Evolutionary conservation across 306 rosid species (phyloP).

Genomic region (Sphenostylis stenocarpa): DNA sequence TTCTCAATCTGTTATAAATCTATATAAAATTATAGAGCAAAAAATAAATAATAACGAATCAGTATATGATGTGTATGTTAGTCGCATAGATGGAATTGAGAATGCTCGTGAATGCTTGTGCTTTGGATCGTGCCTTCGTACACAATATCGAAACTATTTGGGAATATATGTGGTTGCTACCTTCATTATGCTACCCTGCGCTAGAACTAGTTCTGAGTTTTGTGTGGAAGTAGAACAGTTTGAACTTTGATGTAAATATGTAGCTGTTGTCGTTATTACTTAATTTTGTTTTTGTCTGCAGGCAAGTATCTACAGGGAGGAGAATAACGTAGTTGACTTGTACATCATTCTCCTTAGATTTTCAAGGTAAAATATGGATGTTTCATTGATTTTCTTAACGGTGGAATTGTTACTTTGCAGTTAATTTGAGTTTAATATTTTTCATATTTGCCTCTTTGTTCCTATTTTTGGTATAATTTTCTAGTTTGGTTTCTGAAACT

Average conservation of each 20-base stretch:
- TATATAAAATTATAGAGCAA: neutral
- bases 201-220: neutral
- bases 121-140: neutral
- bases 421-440: constrained; percentile 13
- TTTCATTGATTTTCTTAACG: constrained; percentile 16
- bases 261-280: constrained; percentile 17
- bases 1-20: neutral
- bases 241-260: neutral
- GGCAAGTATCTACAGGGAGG: constrained; percentile 83
- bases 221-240: neutral
- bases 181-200: neutral
- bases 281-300: constrained; percentile 35
- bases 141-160: neutral
- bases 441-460: neutral
- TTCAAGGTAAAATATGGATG: constrained; percentile 59
- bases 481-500: constrained; percentile 94
- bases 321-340: constrained; percentile 84
- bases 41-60: neutral
- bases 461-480: neutral
- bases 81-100: neutral
- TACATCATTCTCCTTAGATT: constrained; percentile 89
- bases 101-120: neutral
- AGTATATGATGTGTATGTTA: neutral
- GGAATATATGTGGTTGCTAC: neutral
- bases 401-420: neutral